Evolutionary conservation across 164 flowering plant genomes (phyloP).

Genomic region (Malania oleifera): DNA sequence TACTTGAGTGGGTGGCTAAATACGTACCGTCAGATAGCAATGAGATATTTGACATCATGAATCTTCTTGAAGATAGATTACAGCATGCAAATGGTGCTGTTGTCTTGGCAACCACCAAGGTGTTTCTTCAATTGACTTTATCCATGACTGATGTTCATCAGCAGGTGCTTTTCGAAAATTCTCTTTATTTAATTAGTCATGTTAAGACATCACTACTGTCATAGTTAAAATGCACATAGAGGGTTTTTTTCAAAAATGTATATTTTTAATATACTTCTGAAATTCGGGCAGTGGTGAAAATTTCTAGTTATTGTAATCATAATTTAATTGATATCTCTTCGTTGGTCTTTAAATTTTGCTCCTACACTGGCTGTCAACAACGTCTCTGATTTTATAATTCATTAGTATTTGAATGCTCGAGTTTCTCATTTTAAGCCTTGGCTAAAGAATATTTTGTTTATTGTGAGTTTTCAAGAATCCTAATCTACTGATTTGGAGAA

Average conservation of each 20-base stretch:
- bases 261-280: neutral
- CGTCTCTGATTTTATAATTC: neutral
- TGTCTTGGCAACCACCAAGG: conserved; percentile 85
- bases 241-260: too few species aligned
- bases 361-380: too few species aligned
- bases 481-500: too few species aligned
- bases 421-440: neutral
- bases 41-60: conserved; percentile 98
- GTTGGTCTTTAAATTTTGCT: too few species aligned
- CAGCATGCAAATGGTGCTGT: conserved; percentile 99
- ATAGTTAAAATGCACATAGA: neutral
- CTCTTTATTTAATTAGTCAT: neutral
- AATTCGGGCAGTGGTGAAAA: too few species aligned
- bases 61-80: conserved; percentile 98
- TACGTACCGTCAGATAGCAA: conserved; percentile 86
- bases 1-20: conserved; percentile 81
- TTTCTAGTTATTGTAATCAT: too few species aligned
- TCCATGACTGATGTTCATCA: conserved; percentile 99
- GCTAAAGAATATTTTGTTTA: neutral
- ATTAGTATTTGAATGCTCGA: neutral
- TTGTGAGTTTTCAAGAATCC: neutral
- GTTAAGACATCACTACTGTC: neutral
- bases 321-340: too few species aligned
- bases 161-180: conserved; percentile 47
- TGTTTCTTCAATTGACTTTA: conserved; percentile 87